These are phyloP conservation scores for Artemisia annua DNA, from an alignment of 129 eudicot genomes.

Conservation along the genomic window DNA sequence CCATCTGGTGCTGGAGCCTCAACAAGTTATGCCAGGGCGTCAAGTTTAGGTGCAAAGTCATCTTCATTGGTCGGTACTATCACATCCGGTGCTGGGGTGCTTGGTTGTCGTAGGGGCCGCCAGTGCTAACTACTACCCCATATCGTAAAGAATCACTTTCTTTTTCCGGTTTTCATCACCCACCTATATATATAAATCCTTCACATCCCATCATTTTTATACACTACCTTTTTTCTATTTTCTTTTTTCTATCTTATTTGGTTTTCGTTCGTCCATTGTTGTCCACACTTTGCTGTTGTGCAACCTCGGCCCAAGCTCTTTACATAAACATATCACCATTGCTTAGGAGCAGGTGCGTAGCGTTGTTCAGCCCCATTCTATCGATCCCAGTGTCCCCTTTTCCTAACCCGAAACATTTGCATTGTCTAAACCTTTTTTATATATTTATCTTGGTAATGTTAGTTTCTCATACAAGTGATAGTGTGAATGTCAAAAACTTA, in stretches of 20 bases:
- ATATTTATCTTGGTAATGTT: constrained; percentile 27
- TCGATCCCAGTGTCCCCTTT: constrained; percentile 28
- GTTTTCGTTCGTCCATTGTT: not conserved
- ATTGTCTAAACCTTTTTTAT: constrained; percentile 5
- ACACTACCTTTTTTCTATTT: constrained; percentile 31
- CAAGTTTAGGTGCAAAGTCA: constrained; percentile 86
- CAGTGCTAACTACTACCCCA: constrained; percentile 51
- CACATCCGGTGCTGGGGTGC: constrained; percentile 74
- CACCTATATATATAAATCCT: constrained; percentile 19
- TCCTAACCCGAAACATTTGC: constrained; percentile 2
- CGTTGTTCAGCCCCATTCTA: constrained; percentile 45
- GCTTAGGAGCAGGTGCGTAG: constrained; percentile 51
- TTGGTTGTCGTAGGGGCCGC: constrained; percentile 67
- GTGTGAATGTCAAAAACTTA: constrained; percentile 46
- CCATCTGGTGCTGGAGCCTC: constrained; percentile 87
- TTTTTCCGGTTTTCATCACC: constrained; percentile 5
- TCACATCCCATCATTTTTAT: constrained; percentile 39
- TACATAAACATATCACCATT: constrained; percentile 11
- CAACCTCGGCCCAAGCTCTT: constrained; percentile 64
- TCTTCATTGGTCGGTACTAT: constrained; percentile 78
- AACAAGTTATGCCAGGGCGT: constrained; percentile 79
- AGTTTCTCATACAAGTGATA: constrained; percentile 35
- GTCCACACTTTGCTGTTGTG: constrained; percentile 25
- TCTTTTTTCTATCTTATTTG: no score
- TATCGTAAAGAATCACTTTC: constrained; percentile 16